Base-by-base conservation (phyloP, 75 land plant species). In the Gnetum montanum region DNA sequence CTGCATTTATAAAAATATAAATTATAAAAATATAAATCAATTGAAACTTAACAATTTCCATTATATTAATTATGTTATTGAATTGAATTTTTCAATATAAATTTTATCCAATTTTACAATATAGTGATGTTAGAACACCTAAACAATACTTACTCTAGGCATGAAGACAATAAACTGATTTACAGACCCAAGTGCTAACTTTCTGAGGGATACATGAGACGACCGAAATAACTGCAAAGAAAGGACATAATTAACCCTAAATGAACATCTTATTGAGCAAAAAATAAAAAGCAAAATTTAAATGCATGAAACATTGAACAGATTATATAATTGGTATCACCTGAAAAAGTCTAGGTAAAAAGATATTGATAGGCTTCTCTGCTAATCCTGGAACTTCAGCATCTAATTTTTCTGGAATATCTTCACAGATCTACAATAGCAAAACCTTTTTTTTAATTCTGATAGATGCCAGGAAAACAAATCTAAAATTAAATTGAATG, bases 311-410 rank as follows among this genome's bases (percentile, higher is more conserved):
- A n/a, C n/a, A n/a, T 30, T 26, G 28, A 57, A 47, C 33, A 46
- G 44, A 46, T 18, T 30, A 12, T 40, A 37, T 22, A 60, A 49
- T 34, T 33, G 54, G 4, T 13, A 19, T 16, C 15, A 91, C 97
- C 94, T 88, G 79, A 36, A 86, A 71, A 54, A 94, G 68, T 72
- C 96, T 73, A 24, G 98, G 98, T 47, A 94, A 58, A 35, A 94
- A 80, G 25, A 86, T 46, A 68, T 83, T 83, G 61, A 85, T 83
- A 6, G 98, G 86, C 2, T 84, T 74, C 56, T 94, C 96, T 63
- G 75, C 15, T 38, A 94, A 47, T 6, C 98, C 98, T 31, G 85
- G 73, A 13, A 94, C 80, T 69, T 90, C 96, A 23, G 74, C 66
- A 71, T 90, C 98, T 40, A 94, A 71, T 47, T 74, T 78, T 49